A percentile compares a stretch with the other conserved stretches of the same genome.
Evolutionary conservation across 2,329 filamentous ascomycete genomes (phyloP).

Genomic region (Peltaster fructicola): DNA sequence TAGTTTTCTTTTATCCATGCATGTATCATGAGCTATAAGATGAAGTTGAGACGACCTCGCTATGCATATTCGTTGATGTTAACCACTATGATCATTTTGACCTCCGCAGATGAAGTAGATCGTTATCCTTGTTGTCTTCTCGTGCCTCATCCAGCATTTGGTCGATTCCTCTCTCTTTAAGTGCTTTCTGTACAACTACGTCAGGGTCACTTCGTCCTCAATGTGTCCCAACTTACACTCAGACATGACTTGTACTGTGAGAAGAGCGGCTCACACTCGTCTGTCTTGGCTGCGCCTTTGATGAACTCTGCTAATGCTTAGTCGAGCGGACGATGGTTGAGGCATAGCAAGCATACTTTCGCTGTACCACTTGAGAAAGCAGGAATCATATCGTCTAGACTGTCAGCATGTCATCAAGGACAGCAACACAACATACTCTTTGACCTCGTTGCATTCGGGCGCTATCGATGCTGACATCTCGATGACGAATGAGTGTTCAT

Average conservation of each 20-base stretch:
- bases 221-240: constrained; percentile 37
- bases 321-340: constrained; percentile 4
- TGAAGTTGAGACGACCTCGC: too few species aligned
- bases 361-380: constrained; percentile 98
- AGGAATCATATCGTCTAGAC: constrained; percentile 80
- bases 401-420: neutral
- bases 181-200: constrained; percentile 42
- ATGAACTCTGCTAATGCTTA: constrained; percentile 49
- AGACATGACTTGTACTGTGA: constrained; percentile 78
- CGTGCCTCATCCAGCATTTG: constrained; percentile 81
- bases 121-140: constrained; percentile 77
- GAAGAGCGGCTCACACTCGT: constrained; percentile 76
- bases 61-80: too few species aligned
- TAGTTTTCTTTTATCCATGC: too few species aligned
- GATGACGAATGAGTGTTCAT: too few species aligned
- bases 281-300: constrained; percentile 61
- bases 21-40: too few species aligned
- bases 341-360: too few species aligned
- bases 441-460: constrained; percentile 85
- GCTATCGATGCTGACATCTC: constrained; percentile 96
- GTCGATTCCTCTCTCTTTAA: constrained; percentile 83
- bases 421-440: constrained; percentile 48
- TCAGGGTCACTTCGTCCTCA: constrained; percentile 1
- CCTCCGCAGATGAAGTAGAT: too few species aligned
- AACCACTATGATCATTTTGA: too few species aligned